phyloP scores from a whole-genome alignment of 2,329 filamentous ascomycete species.

The Rasamsonia emersonii region DNA sequence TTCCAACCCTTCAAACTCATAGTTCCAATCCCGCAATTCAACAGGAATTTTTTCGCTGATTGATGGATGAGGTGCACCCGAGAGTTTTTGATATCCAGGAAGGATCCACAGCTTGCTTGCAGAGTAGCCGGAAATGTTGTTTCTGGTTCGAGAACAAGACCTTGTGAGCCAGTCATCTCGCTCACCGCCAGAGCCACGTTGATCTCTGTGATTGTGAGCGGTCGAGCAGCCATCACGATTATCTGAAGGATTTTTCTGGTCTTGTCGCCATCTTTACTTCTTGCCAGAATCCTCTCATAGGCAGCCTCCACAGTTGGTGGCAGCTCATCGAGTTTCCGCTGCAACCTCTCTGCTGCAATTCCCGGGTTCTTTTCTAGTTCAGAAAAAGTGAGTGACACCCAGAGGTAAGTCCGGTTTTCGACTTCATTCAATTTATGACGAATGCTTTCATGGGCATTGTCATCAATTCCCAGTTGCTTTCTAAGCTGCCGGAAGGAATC shows the following conservation, averaged over 20 bases:
- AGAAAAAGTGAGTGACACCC: conserved; percentile 1
- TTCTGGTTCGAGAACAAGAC: conserved; percentile 2
- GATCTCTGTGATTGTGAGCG: conserved; percentile 8
- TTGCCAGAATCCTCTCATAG: conserved; percentile 6
- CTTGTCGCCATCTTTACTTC: neutral
- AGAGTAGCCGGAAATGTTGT: conserved; percentile 6
- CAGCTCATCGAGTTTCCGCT: neutral
- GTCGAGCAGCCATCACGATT: conserved; percentile 3
- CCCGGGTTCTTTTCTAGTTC: neutral
- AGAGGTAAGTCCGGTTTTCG: conserved; percentile 3
- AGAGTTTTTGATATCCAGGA: conserved; percentile 9
- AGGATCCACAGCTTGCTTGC: conserved; percentile 11
- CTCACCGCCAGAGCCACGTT: conserved; percentile 5
- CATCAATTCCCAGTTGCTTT: neutral
- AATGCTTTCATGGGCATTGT: conserved; percentile 4
- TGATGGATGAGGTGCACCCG: conserved; percentile 16
- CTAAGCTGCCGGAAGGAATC: neutral
- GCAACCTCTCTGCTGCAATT: neutral
- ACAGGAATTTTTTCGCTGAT: conserved; percentile 16
- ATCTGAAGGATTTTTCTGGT: conserved; percentile 6
- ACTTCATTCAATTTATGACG: neutral
- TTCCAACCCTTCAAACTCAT: conserved; percentile 4
- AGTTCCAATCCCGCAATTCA: neutral
- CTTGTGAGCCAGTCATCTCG: neutral
- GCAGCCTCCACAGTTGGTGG: conserved; percentile 5